Evolutionary conservation across 2,329 filamentous ascomycete species (phyloP).

Genomic region (Lecanicillium sp.): DNA sequence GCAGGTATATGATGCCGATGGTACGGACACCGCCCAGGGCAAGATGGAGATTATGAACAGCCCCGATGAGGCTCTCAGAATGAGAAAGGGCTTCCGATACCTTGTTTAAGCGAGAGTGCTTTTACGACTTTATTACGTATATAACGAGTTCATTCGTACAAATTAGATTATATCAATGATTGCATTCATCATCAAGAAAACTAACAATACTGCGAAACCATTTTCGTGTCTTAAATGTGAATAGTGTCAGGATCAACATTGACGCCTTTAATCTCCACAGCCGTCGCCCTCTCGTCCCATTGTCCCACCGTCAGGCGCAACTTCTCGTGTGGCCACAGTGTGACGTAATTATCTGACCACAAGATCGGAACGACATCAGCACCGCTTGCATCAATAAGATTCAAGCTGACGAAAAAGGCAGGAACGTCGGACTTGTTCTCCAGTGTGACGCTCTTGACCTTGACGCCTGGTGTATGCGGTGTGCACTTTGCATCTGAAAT

Average conservation of each 20-base stretch:
- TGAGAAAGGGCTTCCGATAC: slow-evolving; percentile 41
- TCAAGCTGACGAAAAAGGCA: slow-evolving; percentile 50
- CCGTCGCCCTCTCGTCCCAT: slow-evolving; percentile 8
- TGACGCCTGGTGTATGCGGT: slow-evolving; percentile 11
- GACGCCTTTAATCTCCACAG: slow-evolving; percentile 10
- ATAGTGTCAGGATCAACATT: slow-evolving; percentile 7
- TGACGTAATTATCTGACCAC: slow-evolving; percentile 59
- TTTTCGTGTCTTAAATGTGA: not conserved
- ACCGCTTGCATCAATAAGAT: slow-evolving; percentile 34
- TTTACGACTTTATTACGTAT: not conserved
- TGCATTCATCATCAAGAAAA: too few relatives aligned
- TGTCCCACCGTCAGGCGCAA: slow-evolving; percentile 18
- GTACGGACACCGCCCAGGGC: slow-evolving; percentile 26
- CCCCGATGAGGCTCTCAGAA: slow-evolving; percentile 34
- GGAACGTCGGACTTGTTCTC: slow-evolving; percentile 45
- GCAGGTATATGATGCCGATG: slow-evolving; percentile 23
- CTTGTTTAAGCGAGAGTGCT: slow-evolving; percentile 24
- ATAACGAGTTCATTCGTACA: not conserved
- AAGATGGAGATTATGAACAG: slow-evolving; percentile 30
- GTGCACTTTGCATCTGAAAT: slow-evolving; percentile 7
- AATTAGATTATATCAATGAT: not conserved
- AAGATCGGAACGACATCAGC: slow-evolving; percentile 41
- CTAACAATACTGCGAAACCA: too few relatives aligned
- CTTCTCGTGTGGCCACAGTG: slow-evolving; percentile 49
- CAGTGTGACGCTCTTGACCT: slow-evolving; percentile 26